These are phyloP conservation scores for Mucor racemosus DNA, from an alignment of 371 early-diverging fungal species.

Conservation along the genomic window DNA sequence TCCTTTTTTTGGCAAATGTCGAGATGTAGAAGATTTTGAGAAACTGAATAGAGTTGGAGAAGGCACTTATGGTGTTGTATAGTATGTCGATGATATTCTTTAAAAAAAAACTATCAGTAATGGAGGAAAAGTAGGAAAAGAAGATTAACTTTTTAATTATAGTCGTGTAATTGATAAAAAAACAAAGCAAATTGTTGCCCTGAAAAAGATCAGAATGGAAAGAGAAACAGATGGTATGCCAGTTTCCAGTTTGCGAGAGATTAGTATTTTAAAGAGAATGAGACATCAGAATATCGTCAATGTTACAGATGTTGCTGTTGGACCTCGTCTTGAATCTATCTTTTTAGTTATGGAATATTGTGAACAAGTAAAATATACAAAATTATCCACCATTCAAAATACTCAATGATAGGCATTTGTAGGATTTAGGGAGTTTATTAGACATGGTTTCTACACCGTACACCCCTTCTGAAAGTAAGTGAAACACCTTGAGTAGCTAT, in stretches of 20 bases:
- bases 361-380: slow-evolving; percentile 57
- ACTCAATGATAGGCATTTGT: not conserved
- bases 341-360: slow-evolving; percentile 84
- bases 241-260: slow-evolving; percentile 88
- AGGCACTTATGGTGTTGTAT: slow-evolving; percentile 92
- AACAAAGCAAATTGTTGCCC: slow-evolving; percentile 79
- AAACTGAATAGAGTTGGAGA: slow-evolving; percentile 76
- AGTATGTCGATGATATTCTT: slow-evolving; percentile 46
- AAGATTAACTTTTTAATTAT: not conserved
- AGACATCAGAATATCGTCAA: slow-evolving; percentile 87
- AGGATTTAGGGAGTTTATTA: slow-evolving; percentile 73
- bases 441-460: slow-evolving; percentile 67
- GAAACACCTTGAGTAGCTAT: not conserved
- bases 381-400: not conserved
- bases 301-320: slow-evolving; percentile 81
- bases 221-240: slow-evolving; percentile 84
- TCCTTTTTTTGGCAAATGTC: slow-evolving; percentile 62
- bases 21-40: slow-evolving; percentile 70
- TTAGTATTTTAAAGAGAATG: slow-evolving; percentile 85
- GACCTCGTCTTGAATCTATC: slow-evolving; percentile 65
- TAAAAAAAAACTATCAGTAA: no score
- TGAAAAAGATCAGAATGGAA: slow-evolving; percentile 90
- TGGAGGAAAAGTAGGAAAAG: not conserved
- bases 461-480: slow-evolving; percentile 62
- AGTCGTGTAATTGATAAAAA: slow-evolving; percentile 68